phyloP scores from a whole-genome alignment of 2,329 filamentous ascomycete genomes.

The Cadophora luteo-olivacea region DNA sequence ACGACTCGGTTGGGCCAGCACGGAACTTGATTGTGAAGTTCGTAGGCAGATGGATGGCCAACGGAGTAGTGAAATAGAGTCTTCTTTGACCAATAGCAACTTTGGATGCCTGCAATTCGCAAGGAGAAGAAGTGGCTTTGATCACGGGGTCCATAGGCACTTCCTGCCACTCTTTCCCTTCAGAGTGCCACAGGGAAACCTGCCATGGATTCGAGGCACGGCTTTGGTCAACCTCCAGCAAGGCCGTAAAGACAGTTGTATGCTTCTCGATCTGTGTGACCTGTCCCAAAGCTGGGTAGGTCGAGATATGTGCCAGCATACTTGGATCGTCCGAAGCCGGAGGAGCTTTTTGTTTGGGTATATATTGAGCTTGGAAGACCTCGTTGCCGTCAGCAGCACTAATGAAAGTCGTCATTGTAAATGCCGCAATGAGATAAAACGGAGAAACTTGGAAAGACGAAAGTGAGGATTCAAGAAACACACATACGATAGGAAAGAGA shows the following conservation, averaged over 20 bases:
- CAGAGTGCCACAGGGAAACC: constrained; percentile 76
- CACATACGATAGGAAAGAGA: constrained; percentile 20
- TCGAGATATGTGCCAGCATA: constrained; percentile 59
- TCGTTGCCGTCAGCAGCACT: constrained; percentile 43
- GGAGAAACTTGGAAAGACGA: constrained; percentile 14
- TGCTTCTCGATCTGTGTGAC: constrained; percentile 63
- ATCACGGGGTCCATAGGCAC: constrained; percentile 48
- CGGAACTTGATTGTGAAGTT: constrained; percentile 78
- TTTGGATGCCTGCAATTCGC: constrained; percentile 55
- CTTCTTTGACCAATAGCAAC: constrained; percentile 44
- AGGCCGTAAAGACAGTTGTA: constrained; percentile 66
- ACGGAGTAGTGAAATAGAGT: constrained; percentile 60
- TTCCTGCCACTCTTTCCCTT: constrained; percentile 61
- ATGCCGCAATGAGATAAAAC: constrained; percentile 3
- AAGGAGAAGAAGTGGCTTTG: constrained; percentile 47
- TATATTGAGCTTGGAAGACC: constrained; percentile 44
- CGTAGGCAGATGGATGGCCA: constrained; percentile 56
- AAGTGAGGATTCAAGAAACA: constrained; percentile 11
- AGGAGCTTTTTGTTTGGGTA: constrained; percentile 42
- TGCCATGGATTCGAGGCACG: constrained; percentile 69
- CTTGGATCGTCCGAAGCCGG: constrained; percentile 50
- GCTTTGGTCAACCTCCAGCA: constrained; percentile 69
- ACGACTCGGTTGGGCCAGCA: constrained; percentile 55
- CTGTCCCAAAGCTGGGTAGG: constrained; percentile 77
- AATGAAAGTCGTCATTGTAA: constrained; percentile 36